Evolutionary conservation across 352 stramenopile species (phyloP), one percentile per base, ranked within the genome.

Genomic region (Plasmopara muralis): DNA sequence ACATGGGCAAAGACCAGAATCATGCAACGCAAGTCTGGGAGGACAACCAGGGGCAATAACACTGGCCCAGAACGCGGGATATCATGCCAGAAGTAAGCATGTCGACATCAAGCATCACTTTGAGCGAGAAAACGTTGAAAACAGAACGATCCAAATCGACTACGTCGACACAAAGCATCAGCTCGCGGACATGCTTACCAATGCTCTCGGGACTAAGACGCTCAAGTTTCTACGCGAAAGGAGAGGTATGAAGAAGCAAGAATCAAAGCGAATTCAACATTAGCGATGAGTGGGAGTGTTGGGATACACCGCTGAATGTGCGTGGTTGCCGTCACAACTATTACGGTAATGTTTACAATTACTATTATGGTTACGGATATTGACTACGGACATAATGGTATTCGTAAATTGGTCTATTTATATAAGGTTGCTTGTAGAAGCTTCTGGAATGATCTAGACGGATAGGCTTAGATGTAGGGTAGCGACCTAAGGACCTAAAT

Each of bases 1-100:
- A 58, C 40, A 33, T 55, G 35, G 42, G 31, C 9, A 6, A 42
- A 6, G 18, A 50, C 6, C 44, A 55, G 53, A 43, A 25, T 1
- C n/a, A 13, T 57, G 16, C 25, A 5, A 57, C 43, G 15, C 14
- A 29, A 12, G 25, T 44, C 6, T 44, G 15, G 20, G 20, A 25
- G 3, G 20, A 25, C 20, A 25, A 25, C 1, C 20, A 25, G 20
- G 20, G 15, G 39, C 16, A 10, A 30, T 44, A 20, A n/a, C 16
- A 29, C 16, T 44, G 15, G 40, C 16, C 5, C 2, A 30, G n/a
- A 44, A 29, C 15, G 40, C 14, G 12, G 7, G 40, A 13, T 44
- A 30, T 12, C 40, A 44, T 16, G 37, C 37, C 14, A 14, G 37
- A 9, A 42, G 7, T 12, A 35, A 35, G 31, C 31, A 35, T 35